Base-by-base conservation (phyloP, 768 basidiomycete genomes). In the Rossbeevera mucosa region DNA sequence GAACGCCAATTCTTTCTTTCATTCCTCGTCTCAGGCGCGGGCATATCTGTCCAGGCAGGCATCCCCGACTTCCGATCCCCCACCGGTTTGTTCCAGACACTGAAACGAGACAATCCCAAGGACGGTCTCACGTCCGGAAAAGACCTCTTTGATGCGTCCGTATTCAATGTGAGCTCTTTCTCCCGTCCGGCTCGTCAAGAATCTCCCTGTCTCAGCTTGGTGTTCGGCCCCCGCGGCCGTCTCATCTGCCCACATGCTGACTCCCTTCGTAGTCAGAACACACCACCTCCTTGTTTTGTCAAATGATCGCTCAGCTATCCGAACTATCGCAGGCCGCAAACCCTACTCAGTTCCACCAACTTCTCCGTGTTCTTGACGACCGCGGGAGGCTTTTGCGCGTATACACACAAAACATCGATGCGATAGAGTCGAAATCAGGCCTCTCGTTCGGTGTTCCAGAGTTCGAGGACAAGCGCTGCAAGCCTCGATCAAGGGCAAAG, bases 331-430 rank as follows among this genome's bases (percentile, higher is more conserved):
- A 80, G 49, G 74, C 78, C 4, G 90, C 91, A 14, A 63, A 77
- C 54, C 92, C 93, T 7, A 94, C 93, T 4, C 74, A 83, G 1
- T 94, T 94, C 62, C 93, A 95, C 64, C 70, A 76, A 11, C 72
- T 89, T 22, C 80, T 95, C 26, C 85, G 85, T 40, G 64, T 76
- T 26, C 80, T 94, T 26, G 90, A 94, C 62, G 78, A 85, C 54
- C 76, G 84, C 31, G 86, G 88, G 4, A 79, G 80, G 55, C 80
- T 95, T 4, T 77, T 94, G 31, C 79, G 93, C 22, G 89, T 92
- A 2, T 95, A 94, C 69, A 94, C 93, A 0, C 93, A 95, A 74
- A 94, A 95, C 70, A 94, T 94, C 54, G 93, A 95, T 65, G 85
- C 84, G 22, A 83, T 95, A 38, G 93, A 95, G 65, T 75, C 75